Evolutionary conservation across 2,329 filamentous ascomycete species (phyloP), one percentile per base, ranked within the genome.

Genomic region (Berkeleyomyces rouxiae): DNA sequence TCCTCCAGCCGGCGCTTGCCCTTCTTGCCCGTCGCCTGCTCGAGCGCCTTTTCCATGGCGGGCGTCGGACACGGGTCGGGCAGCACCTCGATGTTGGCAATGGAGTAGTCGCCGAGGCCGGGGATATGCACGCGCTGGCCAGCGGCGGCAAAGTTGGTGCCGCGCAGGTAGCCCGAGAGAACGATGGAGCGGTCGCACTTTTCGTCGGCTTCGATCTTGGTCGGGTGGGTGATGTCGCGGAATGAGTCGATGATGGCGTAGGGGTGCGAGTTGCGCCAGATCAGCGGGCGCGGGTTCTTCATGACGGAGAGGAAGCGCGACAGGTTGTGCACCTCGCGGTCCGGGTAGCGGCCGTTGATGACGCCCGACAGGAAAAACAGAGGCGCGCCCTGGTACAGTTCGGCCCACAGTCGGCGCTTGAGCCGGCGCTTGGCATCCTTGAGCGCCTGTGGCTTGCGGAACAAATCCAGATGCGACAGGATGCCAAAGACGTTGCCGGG

Each of bases 401-500:
- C 93, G 69, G 87, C 95, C 93, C 95, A 99, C 68, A 99, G 87
- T 66, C 93, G 82, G 72, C 96, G 88, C 77, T 99, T 99, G 66
- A 99, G 76, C 65, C 92, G 80, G 79, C 99, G 99, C 79, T 99
- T 99, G 66, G 95, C 90, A 69, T 91, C 85, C 72, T 90, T 92
- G 64, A 99, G 78, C 0, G 89, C 86, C 69, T 95, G 91, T 63
- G 93, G 92, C 70, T 96, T 97, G 70, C 86, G 83, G 78, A 99
- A 99, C 11, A 99, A 78, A 71, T 99, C 93, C 65, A 99, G 79
- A 77, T 99, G 95, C 13, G 93, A 97, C 53, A 99, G 80, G 63
- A 99, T 91, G 61, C 93, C 93, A 71, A 99, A 97, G 44, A 99
- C 91, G 69, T 99, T 99, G 67, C 93, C 92, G 0, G 95, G 93